Evolutionary conservation across 257 asterid genomes (phyloP).

Genomic region (Solanum acaule): DNA sequence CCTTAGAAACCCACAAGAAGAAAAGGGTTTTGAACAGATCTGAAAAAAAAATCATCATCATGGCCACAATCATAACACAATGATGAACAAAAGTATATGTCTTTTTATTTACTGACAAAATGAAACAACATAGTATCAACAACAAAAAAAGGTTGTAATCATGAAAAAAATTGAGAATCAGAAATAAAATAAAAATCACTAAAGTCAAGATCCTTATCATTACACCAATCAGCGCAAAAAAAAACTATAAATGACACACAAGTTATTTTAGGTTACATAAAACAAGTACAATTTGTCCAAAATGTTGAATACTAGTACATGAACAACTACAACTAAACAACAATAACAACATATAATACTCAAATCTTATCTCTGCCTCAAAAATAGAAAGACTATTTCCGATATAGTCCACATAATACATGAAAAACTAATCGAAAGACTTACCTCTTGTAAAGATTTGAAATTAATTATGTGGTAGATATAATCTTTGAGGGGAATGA

Average conservation of each 20-base stretch:
- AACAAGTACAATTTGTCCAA: not conserved
- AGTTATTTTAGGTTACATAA: not conserved
- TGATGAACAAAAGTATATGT: not conserved
- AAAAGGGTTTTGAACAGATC: not conserved
- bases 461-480: not conserved
- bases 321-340: too few relatives aligned
- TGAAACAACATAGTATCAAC: not conserved
- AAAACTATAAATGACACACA: not conserved
- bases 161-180: not conserved
- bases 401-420: not conserved
- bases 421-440: not conserved
- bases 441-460: not conserved
- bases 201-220: slow-evolving; percentile 1
- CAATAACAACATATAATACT: not conserved
- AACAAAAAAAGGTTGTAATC: not conserved
- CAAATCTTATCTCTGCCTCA: not conserved
- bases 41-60: not conserved
- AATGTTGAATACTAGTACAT: not conserved
- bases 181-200: not conserved
- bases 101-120: not conserved
- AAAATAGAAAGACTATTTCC: not conserved
- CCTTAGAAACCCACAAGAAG: not conserved
- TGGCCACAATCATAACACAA: not conserved
- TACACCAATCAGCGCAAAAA: not conserved
- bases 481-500: slow-evolving; percentile 19